Evolutionary conservation across 768 basidiomycete genomes (phyloP).

Genomic region (Lentinula lateritia): DNA sequence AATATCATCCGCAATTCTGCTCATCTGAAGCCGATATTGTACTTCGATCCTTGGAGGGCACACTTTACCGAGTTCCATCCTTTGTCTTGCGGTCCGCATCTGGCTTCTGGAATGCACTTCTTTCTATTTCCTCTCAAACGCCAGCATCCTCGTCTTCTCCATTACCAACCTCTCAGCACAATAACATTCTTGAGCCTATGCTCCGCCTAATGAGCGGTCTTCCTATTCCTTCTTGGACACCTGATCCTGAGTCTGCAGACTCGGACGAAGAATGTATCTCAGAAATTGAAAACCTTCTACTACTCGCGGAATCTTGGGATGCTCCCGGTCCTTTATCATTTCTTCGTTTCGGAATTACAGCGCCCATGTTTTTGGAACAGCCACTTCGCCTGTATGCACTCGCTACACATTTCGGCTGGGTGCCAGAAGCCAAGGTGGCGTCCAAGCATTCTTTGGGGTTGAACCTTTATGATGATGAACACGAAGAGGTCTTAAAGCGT

Average conservation of each 20-base stretch:
- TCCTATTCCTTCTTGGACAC: conserved; percentile 19
- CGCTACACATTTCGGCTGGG: conserved; percentile 38
- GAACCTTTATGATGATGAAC: conserved; percentile 29
- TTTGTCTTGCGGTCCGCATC: conserved; percentile 36
- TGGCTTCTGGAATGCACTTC: conserved; percentile 29
- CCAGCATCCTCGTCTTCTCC: background rate
- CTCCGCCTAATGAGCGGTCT: conserved; percentile 37
- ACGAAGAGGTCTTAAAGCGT: conserved; percentile 28
- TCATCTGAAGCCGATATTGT: conserved; percentile 35
- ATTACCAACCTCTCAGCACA: conserved; percentile 26
- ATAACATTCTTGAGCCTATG: conserved; percentile 30
- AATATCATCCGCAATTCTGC: conserved; percentile 31
- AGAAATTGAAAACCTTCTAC: conserved; percentile 30
- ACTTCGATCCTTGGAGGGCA: conserved; percentile 34
- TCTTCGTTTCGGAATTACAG: conserved; percentile 34
- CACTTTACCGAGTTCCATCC: conserved; percentile 38
- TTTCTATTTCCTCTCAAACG: conserved; percentile 9
- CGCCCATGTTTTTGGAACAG: conserved; percentile 34
- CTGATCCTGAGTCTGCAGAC: background rate
- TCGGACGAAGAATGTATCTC: background rate
- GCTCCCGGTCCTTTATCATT: conserved; percentile 37
- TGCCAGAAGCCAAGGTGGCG: conserved; percentile 36
- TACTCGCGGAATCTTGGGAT: conserved; percentile 42
- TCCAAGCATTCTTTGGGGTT: conserved; percentile 34
- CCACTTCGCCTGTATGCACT: conserved; percentile 46